These are phyloP conservation scores for Fusarium proliferatum DNA, from an alignment of 2,329 filamentous ascomycete species.

Conservation along the genomic window DNA sequence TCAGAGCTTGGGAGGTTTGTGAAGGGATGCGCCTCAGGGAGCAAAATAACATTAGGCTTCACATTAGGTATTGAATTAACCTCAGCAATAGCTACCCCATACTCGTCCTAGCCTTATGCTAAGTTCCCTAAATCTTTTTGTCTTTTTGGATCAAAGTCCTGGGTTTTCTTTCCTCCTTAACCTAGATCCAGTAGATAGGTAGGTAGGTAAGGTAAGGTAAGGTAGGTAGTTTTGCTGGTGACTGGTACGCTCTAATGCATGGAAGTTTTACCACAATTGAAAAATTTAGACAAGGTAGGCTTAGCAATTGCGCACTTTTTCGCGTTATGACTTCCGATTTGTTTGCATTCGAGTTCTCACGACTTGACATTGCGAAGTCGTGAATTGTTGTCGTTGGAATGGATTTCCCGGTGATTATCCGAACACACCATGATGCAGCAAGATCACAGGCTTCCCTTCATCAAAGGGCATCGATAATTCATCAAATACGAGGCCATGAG, in stretches of 20 bases:
- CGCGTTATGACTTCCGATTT: not conserved
- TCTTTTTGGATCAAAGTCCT: not conserved
- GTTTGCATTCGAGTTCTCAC: not conserved
- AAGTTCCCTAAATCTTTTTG: not conserved
- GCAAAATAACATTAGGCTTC: too few relatives aligned
- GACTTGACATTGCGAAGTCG: not conserved
- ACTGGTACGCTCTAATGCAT: not conserved
- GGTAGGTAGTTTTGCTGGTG: not conserved
- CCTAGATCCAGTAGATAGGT: not conserved
- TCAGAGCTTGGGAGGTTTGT: not conserved
- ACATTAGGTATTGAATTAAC: not conserved
- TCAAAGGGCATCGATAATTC: slow-evolving; percentile 14
- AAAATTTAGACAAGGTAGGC: not conserved
- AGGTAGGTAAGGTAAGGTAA: not conserved
- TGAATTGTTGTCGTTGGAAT: not conserved
- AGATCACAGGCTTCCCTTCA: slow-evolving; percentile 14
- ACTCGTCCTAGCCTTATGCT: not conserved
- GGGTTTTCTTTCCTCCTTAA: not conserved
- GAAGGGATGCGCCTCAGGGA: not conserved
- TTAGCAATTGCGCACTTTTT: too few relatives aligned
- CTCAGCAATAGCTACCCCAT: not conserved
- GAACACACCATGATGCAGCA: slow-evolving; percentile 16
- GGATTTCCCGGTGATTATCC: slow-evolving; percentile 42
- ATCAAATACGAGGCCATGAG: slow-evolving; percentile 42
- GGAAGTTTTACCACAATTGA: not conserved